Percentiles rank a stretch among this genome's conserved stretches.
These are phyloP conservation scores for Sporobolomyces phaffii DNA, from an alignment of 768 basidiomycete genomes.

Conservation along the genomic window DNA sequence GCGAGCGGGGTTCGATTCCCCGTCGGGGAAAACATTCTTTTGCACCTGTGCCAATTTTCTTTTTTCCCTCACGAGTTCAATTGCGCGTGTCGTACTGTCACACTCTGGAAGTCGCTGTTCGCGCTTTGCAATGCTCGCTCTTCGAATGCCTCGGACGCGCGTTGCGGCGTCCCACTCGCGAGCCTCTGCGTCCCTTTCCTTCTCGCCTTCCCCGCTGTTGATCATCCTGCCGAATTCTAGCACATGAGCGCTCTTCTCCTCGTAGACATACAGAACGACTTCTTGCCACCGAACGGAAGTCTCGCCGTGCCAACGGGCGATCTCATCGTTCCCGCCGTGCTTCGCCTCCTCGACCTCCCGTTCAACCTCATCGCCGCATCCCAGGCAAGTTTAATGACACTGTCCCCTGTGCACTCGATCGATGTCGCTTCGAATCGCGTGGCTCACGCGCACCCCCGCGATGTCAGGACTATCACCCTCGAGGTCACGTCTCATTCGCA, in stretches of 20 bases:
- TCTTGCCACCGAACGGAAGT: constrained; percentile 60
- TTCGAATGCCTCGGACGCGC: no score
- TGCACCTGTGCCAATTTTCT: not conserved
- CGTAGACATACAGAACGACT: constrained; percentile 79
- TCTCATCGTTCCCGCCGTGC: constrained; percentile 56
- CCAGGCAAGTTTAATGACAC: constrained; percentile 45
- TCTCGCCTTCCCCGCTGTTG: no score
- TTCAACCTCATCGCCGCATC: constrained; percentile 50
- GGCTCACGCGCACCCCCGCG: no score
- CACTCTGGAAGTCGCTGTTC: no score
- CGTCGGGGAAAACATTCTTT: constrained; percentile 6
- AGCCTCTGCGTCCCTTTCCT: no score
- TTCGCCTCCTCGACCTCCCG: constrained; percentile 52
- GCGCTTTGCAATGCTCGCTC: no score
- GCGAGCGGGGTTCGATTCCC: constrained; percentile 21
- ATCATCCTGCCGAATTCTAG: no score
- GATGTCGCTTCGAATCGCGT: no score
- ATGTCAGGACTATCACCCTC: constrained; percentile 50
- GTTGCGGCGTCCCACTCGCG: no score
- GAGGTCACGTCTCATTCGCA: constrained; percentile 65
- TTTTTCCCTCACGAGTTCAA: no score
- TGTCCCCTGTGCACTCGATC: no score
- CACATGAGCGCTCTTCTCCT: constrained; percentile 48
- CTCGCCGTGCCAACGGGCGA: constrained; percentile 64
- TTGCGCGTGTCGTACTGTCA: no score